Base-by-base conservation (phyloP, 768 basidiomycete genomes). In the Lentinula sp. region DNA sequence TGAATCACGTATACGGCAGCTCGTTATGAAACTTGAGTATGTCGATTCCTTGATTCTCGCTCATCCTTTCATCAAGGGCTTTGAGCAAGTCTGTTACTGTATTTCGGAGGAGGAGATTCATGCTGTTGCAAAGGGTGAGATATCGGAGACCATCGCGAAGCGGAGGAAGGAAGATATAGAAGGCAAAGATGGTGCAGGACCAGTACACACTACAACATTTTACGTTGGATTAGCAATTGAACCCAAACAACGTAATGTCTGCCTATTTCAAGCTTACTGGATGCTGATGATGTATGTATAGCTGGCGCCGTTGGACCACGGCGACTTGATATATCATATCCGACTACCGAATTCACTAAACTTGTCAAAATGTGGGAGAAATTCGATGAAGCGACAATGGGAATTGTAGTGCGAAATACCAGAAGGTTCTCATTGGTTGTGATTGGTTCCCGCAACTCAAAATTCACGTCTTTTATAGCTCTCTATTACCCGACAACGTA, bases 11-110 rank as follows among this genome's bases (percentile, higher is more conserved):
- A 82, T 98, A 77, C 87, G 97, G 48, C 95, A 95, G 72, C 82
- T 99, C 33, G 95, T 99, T 59, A 95, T 96, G 88, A 97, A 97
- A 77, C 86, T 99, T 57, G 96, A 98, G 79, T 92, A 88, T 66
- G 93, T 95, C 66, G 97, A 98, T 63, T 88, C 92, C 60, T 80
- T 99, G 67, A 85, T 86, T 60, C 79, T 95, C 61, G 95, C 95
- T 51, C 97, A 98, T 77, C 97, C 97, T 37, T 97, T 93, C 77
- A 82, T 92, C 75, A 95, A 92, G 72, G 93, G 94, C 54, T 95
- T 97, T 71, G 91, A 95, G 64, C 91, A 91, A 80, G 81, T 87
- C 8, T 87, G 84, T 36, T 85, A 92, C 73, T 98, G 95, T 73
- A 68, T 91, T 42, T 82, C 85, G 62, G 90, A 93, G 60, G 91